Conservation (phyloP, 306 rosid genomes). For the Prosopis cineraria region DNA sequence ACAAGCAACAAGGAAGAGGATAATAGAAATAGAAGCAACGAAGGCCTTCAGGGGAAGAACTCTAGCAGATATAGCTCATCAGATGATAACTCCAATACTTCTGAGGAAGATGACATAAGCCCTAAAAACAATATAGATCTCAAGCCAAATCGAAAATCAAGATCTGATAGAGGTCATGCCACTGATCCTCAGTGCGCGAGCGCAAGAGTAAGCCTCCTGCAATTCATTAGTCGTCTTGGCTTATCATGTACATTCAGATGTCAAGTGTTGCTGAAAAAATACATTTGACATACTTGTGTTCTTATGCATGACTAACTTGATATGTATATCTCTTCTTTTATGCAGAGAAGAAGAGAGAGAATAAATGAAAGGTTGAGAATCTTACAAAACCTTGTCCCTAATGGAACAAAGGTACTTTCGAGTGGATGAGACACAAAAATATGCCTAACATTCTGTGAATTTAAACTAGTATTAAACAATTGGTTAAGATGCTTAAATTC, state of each 20-base stretch:
- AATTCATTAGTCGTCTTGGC: background rate
- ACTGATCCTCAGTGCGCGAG: constrained; percentile 84
- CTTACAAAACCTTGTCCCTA: constrained; percentile 79
- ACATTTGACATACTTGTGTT: background rate
- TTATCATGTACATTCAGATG: too few species aligned
- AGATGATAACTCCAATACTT: constrained; percentile 52
- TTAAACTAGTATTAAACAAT: background rate
- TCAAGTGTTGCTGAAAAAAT: too few species aligned
- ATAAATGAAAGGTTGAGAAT: constrained; percentile 84
- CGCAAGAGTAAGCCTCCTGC: constrained; percentile 67
- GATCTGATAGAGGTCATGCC: constrained; percentile 56
- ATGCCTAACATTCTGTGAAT: background rate
- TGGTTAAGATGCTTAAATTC: constrained; percentile 21
- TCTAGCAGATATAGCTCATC: constrained; percentile 54
- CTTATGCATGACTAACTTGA: too few species aligned
- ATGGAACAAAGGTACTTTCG: constrained; percentile 71
- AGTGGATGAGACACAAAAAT: background rate
- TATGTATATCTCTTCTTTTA: too few species aligned
- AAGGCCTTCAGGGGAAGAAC: constrained; percentile 29
- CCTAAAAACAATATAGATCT: constrained; percentile 36
- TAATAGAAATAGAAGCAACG: background rate
- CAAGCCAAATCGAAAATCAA: constrained; percentile 44
- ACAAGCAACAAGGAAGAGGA: background rate
- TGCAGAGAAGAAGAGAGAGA: constrained; percentile 90
- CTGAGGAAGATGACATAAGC: constrained; percentile 39